phyloP scores from a whole-genome alignment of 2,329 filamentous ascomycete genomes.

The Fusarium sp. region DNA sequence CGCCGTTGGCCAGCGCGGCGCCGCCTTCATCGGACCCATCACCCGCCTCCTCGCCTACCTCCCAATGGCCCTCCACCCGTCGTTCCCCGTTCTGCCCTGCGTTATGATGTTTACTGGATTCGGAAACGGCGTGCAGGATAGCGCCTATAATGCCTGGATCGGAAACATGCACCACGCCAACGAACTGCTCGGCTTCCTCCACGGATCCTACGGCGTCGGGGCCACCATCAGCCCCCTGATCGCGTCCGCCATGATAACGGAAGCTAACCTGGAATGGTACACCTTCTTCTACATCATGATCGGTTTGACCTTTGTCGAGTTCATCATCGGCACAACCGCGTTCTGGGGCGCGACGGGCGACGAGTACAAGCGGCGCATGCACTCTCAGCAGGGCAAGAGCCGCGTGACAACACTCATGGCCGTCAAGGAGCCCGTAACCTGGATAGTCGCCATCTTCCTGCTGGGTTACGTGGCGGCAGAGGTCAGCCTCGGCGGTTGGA shows the following conservation, averaged over 20 bases:
- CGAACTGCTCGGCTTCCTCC: conserved; percentile 78
- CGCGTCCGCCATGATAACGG: conserved; percentile 79
- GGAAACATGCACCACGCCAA: conserved; percentile 81
- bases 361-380: conserved; percentile 58
- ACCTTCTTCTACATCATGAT: conserved; percentile 83
- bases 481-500: conserved; percentile 81
- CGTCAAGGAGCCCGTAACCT: conserved; percentile 69
- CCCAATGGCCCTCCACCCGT: conserved; percentile 74
- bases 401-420: conserved; percentile 60
- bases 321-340: conserved; percentile 61
- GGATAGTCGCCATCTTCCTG: conserved; percentile 80
- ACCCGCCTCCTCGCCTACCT: conserved; percentile 75
- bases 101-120: conserved; percentile 75
- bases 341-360: conserved; percentile 74
- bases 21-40: conserved; percentile 73
- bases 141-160: conserved; percentile 69
- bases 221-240: conserved; percentile 77
- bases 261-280: conserved; percentile 73
- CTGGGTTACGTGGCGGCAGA: conserved; percentile 85
- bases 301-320: conserved; percentile 66
- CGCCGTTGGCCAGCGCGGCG: conserved; percentile 75
- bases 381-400: conserved; percentile 47
- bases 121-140: conserved; percentile 76
- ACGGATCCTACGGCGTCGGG: conserved; percentile 79
- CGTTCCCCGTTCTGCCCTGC: conserved; percentile 74